Base-by-base conservation (phyloP, 352 stramenopile species). In the Globisporangium alternatum region DNA sequence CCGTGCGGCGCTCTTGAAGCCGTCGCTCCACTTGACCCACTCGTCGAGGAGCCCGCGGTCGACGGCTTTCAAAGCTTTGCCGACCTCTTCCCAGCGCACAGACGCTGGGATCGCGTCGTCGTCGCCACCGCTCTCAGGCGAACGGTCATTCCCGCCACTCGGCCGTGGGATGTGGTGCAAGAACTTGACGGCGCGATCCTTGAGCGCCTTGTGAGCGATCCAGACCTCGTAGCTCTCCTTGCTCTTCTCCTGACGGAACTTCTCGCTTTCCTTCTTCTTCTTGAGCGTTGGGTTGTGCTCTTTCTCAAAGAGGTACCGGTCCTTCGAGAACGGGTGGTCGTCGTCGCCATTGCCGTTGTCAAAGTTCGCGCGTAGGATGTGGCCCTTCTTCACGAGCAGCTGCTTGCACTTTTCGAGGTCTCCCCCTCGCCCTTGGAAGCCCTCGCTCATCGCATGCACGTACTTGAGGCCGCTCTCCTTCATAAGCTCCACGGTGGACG, bases 61-160 rank as follows among this genome's bases (percentile, higher is more conserved):
- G 9, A 98, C 77, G 15, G 80, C 83, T 60, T 98, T 98, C 22
- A 98, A 78, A 13, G 89, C 88, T 44, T 91, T 87, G 2, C 90
- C 91, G 4, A 97, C 82, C 65, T 96, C 76, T 56, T 91, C 70
- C 82, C 83, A 93, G 28, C 78, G 74, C 63, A 88, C 80, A 0
- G 68, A 71, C 12, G 71, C 71, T 19, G 69, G 53, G 48, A 69
- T 56, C 7, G 64, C 35, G 33, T 77, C 65, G 13, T 79, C 73
- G n/a, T 83, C 64, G 5, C 69, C 62, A 25, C 66, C 61, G 19
- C 67, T 22, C 30, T 57, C 51, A 13, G 43, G 43, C 21, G 43
- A 48, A 45, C 5, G 39, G 43, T 43, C 17, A 8, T 8, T 10
- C 15, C 67, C 54, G 10, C 64, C 67, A 4, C 77, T 60, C 3